These are phyloP conservation scores for Crassisporium funariophilum DNA, from an alignment of 768 basidiomycete species.

Conservation along the genomic window DNA sequence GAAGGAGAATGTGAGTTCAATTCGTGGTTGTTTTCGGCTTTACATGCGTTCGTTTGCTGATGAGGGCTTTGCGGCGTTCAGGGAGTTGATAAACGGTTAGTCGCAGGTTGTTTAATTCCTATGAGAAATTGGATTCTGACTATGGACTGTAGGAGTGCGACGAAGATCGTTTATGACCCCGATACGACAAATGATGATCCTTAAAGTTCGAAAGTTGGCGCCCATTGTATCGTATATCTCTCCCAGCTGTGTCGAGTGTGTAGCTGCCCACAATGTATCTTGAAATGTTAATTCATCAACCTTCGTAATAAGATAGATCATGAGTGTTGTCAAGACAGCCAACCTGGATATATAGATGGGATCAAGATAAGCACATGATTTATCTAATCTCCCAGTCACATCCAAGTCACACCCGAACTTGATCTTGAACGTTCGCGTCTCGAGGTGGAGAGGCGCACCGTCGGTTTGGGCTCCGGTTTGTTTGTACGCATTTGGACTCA, in stretches of 20 bases:
- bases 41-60: not conserved
- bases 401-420: no score
- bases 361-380: no score
- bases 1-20: conserved; percentile 43
- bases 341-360: no score
- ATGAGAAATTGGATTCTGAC: not conserved
- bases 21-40: not conserved
- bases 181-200: conserved; percentile 24
- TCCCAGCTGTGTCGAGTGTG: not conserved
- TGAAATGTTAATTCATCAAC: no score
- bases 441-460: no score
- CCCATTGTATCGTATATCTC: not conserved
- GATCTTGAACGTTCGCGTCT: no score
- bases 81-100: conserved; percentile 40
- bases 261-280: no score
- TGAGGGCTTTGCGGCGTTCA: conserved; percentile 9
- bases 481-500: no score
- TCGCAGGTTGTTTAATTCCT: not conserved
- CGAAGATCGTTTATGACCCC: conserved; percentile 36
- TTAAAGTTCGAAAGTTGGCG: not conserved
- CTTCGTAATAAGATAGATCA: no score
- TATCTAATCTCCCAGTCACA: no score
- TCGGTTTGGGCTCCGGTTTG: no score
- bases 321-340: no score
- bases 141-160: conserved; percentile 28